Evolutionary conservation across 345 rosid genomes (phyloP).

Genomic region (Kernera saxatilis): DNA sequence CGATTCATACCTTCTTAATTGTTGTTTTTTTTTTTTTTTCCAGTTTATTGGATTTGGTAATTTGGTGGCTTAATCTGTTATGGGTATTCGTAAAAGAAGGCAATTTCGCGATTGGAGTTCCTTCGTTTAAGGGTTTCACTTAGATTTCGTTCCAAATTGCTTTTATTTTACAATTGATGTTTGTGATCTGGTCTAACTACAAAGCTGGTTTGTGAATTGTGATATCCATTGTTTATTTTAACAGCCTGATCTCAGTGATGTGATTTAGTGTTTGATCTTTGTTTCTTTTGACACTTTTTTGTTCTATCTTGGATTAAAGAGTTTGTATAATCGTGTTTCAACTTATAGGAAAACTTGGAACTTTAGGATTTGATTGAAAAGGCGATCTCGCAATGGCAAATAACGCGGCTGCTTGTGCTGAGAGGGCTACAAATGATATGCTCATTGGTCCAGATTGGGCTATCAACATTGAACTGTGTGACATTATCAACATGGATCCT

Average conservation of each 20-base stretch:
- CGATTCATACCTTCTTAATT: background rate
- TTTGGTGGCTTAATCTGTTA: background rate
- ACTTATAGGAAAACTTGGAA: constrained; percentile 18
- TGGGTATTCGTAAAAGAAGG: background rate
- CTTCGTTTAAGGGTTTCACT: background rate
- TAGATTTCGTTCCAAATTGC: background rate
- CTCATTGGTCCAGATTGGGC: constrained; percentile 98
- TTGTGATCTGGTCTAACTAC: constrained; percentile 14
- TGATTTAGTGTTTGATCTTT: background rate
- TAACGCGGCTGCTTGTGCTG: constrained; percentile 79
- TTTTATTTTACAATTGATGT: background rate
- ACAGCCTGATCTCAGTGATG: background rate
- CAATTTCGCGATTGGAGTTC: background rate
- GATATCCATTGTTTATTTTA: background rate
- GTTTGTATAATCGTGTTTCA: constrained; percentile 5
- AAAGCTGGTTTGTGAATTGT: constrained; percentile 3
- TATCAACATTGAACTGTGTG: constrained; percentile 86
- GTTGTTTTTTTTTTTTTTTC: background rate
- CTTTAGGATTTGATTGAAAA: constrained; percentile 14
- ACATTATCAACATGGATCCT: constrained; percentile 82
- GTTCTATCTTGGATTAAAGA: constrained; percentile 1
- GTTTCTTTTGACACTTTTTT: background rate
- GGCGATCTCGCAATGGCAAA: constrained; percentile 47
- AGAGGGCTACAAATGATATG: constrained; percentile 91
- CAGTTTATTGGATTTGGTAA: background rate